Evolutionary conservation across 805 yeast genomes (phyloP), one percentile per base, ranked within the genome.

Genomic region (Tetrapisispora fleetii): DNA sequence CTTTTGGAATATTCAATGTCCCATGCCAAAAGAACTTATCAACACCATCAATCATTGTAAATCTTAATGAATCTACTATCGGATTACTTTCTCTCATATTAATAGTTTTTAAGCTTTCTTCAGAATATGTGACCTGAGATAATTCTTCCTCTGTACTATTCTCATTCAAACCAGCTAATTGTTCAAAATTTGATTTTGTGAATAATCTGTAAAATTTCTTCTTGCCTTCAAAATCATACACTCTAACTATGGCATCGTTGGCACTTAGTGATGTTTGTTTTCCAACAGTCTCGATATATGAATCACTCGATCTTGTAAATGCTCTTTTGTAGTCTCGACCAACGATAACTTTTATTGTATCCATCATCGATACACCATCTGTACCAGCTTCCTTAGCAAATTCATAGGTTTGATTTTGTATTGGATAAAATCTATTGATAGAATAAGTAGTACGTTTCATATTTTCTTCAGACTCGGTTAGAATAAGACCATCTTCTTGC

Each of bases 151-250:
- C 17, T 14, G 8, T 18, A 16, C 6, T 16, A 24, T 40, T 11
- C 4, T 11, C 27, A 18, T 13, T 16, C 4, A 35, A 6, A 21
- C 65, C 65, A 0, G 68, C 60, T 16, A 68, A 59, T 19, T 55
- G 58, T 17, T 66, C 49, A 48, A 71, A 74, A 40, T 71, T 66
- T 4, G 65, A 59, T 42, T 73, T 72, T 0, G 81, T 71, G 52
- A 80, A 72, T 55, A 84, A 80, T 38, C 95, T 70, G 63, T 78
- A 85, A 54, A 79, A 85, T 58, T 85, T 83, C 50, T 75, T 72
- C 53, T 88, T 80, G 0, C 95, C 95, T 50, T 79, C 80, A 54
- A 79, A 80, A 58, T 85, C 95, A 50, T 79, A 78, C 17, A 81
- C 80, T 52, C 84, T 73, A 0, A 83, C 73, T 13, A 87, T 67